Conservation (phyloP, 129 eudicot genomes). For the Tagetes patula region DNA sequence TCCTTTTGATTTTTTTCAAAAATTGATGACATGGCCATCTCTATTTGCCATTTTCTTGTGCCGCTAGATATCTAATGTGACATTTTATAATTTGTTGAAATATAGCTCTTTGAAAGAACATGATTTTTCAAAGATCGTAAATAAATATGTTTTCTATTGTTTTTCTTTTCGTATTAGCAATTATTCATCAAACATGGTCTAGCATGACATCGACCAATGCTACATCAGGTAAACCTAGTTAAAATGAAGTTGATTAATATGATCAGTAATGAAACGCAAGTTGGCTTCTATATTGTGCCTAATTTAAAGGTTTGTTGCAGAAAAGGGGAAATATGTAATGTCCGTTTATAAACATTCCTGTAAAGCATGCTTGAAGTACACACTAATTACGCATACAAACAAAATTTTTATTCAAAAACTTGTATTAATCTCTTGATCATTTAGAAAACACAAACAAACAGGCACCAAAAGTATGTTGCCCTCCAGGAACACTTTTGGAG, state of each 20-base stretch:
- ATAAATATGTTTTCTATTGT: background rate
- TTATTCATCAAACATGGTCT: background rate
- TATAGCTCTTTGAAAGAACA: background rate
- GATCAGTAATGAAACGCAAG: background rate
- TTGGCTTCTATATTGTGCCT: background rate
- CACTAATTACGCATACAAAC: slow-evolving; percentile 3
- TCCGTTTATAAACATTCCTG: background rate
- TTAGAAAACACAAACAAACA: background rate
- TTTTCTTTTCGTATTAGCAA: background rate
- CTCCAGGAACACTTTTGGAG: background rate
- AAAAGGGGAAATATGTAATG: background rate
- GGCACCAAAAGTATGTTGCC: background rate
- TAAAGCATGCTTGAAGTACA: slow-evolving; percentile 14
- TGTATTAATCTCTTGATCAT: slow-evolving; percentile 8
- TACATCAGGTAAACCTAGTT: background rate
- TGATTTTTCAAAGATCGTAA: background rate
- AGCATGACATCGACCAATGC: background rate
- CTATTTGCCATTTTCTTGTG: background rate
- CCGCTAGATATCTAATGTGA: background rate
- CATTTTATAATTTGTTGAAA: background rate
- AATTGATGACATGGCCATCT: background rate
- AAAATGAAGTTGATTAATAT: background rate
- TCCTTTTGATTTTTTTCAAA: background rate
- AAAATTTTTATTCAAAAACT: background rate
- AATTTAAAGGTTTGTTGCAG: background rate